Evolutionary conservation across 1,139 yeast genomes (phyloP), one percentile per base, ranked within the genome.

Genomic region (Debaryomyces sp.): DNA sequence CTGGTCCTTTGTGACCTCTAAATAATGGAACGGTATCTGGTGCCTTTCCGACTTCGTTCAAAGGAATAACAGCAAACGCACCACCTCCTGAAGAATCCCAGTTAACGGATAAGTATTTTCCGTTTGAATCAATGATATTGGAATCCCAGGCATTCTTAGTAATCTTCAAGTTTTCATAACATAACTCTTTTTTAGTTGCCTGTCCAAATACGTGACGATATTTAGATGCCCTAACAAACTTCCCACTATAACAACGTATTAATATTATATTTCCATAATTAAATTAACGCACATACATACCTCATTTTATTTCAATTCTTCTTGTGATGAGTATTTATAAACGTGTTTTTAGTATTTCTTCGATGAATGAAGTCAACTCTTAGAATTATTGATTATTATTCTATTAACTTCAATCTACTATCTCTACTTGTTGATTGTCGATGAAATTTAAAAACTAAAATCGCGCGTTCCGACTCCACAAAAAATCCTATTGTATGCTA

Each of bases 21-120:
- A 92, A 94, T 58, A 94, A 78, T 2, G 98, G 94, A 43, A 91
- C 94, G 52, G 87, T 83, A 60, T 94, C 99, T 5, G 97, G 98
- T 8, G 94, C 85, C 67, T 91, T 94, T n/a, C 98, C 98, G 17
- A 83, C 86, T 67, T 92, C 97, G 8, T 67, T 63, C 27, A 89
- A 73, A 1, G 99, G 99, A 49, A 94, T 84, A 13, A 94, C 87
- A 1, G 96, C 97, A 75, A 94, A 92, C 0, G 98, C 95, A 47
- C 99, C 99, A 53, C 98, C 98, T 40, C 98, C 98, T 6, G 96
- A 87, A 18, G 97, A 79, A 53, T 89, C 91, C 97, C 97, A 91
- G 67, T 90, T 91, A 53, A 90, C 88, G 0, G 97, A 80, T 36
- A 94, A 71, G 62, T 82, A 94, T 67, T 87, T 86, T 29, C 97